Base-by-base conservation (phyloP, 2,329 filamentous ascomycete species). In the Fusarium anthophilum region DNA sequence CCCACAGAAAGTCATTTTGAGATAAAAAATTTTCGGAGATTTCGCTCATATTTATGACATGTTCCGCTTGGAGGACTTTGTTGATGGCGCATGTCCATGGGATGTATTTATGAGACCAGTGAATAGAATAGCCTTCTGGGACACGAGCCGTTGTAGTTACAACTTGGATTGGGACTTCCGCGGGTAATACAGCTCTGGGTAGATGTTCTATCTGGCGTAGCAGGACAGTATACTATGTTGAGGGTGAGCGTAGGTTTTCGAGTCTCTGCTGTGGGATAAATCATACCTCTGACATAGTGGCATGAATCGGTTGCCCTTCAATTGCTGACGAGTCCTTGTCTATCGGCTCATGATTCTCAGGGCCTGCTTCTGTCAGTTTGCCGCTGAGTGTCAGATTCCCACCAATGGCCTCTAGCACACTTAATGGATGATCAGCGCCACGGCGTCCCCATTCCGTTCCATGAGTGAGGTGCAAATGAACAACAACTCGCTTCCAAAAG, bases 121-220 rank as follows among this genome's bases (percentile, higher is more conserved):
- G 3, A 10, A 8, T 2, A 0, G 2, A 8, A 9, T 6, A 5
- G 26, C 22, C 15, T 9, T 58, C 30, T 32, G 4, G 6, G n/a
- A 26, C 4, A 3, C 18, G 26, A 5, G 8, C 57, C 5, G 24
- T 5, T 26, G 51, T 47, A 0, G 26, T 1, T 1, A 50, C 11
- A 20, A 66, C 26, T 32, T 66, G 58, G 3, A 63, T 43, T 17
- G 63, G 58, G 2, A 39, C 9, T 11, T 12, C 2, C 2, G 30
- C 50, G 3, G 12, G 2, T 1, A 15, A 8, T 26, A 3, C 2
- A 4, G 1, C 6, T 18, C 13, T 7, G 18, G 8, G 13, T 30
- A 6, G 14, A 22, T 17, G 5, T 3, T 7, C 3, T 11, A 30
- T 3, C 9, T 30, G 7, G 10, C 22, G 28, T 9, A 51, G 15